Evolutionary conservation across 805 yeast genomes (phyloP).

Genomic region (Candida succiphila): DNA sequence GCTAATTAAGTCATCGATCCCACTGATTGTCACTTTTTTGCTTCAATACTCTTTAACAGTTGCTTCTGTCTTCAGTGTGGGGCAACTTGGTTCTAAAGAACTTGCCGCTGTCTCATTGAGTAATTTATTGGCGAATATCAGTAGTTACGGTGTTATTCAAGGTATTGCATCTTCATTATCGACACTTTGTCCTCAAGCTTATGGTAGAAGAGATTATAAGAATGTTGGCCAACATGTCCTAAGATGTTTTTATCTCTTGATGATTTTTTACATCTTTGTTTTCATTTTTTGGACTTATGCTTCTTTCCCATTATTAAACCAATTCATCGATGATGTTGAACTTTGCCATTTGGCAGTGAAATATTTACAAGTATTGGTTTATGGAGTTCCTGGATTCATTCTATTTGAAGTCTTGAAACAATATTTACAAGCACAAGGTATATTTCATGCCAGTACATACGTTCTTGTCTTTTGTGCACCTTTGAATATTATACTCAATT

Average conservation of each 20-base stretch:
- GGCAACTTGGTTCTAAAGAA: slow-evolving; percentile 60
- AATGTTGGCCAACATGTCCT: slow-evolving; percentile 61
- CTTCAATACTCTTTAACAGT: slow-evolving; percentile 66
- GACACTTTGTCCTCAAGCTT: slow-evolving; percentile 72
- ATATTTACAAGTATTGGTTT: slow-evolving; percentile 43
- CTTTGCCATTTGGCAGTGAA: slow-evolving; percentile 44
- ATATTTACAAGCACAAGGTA: slow-evolving; percentile 67
- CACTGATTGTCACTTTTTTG: slow-evolving; percentile 56
- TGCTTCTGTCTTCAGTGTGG: slow-evolving; percentile 71
- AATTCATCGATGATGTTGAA: slow-evolving; percentile 28
- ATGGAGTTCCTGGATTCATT: slow-evolving; percentile 66
- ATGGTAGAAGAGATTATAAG: slow-evolving; percentile 54
- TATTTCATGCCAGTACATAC: slow-evolving; percentile 73
- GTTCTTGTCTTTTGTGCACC: slow-evolving; percentile 67
- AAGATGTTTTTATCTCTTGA: slow-evolving; percentile 51
- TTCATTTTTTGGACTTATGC: slow-evolving; percentile 50
- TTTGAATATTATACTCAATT: slow-evolving; percentile 57
- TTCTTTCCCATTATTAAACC: slow-evolving; percentile 36
- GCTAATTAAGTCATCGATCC: slow-evolving; percentile 35
- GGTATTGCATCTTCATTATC: slow-evolving; percentile 75
- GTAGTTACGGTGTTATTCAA: slow-evolving; percentile 66
- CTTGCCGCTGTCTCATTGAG: slow-evolving; percentile 70
- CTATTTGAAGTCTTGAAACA: slow-evolving; percentile 63
- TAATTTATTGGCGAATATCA: slow-evolving; percentile 69
- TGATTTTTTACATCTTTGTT: slow-evolving; percentile 43